These are phyloP conservation scores for Galeopsis tetrahit DNA, from an alignment of 257 asterid species.

Conservation along the genomic window DNA sequence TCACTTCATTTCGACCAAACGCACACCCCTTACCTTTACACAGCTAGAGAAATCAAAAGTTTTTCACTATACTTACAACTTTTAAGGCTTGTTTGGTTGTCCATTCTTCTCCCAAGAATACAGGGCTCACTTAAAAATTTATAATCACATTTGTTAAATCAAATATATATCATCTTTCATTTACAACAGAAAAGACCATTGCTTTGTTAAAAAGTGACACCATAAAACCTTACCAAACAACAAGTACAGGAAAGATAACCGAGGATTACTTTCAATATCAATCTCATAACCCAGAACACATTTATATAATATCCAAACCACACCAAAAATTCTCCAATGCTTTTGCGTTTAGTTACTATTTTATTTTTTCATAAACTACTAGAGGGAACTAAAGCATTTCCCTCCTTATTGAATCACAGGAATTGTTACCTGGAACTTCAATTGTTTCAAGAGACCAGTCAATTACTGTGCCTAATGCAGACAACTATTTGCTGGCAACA, in stretches of 20 bases:
- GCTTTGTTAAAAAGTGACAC: not conserved
- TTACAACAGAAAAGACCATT: not conserved
- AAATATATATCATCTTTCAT: not conserved
- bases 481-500: not conserved
- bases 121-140: not conserved
- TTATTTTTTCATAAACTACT: not conserved
- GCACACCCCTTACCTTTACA: not conserved
- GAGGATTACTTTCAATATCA: conserved; percentile 1
- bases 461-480: not conserved
- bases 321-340: not conserved
- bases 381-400: not conserved
- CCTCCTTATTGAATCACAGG: not conserved
- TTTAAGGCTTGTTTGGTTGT: not conserved
- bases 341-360: not conserved
- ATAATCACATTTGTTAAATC: not conserved
- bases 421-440: not conserved
- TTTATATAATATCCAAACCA: not conserved
- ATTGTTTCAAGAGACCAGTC: conserved; percentile 9
- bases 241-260: not conserved
- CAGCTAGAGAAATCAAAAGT: not conserved
- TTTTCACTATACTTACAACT: not conserved
- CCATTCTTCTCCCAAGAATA: not conserved
- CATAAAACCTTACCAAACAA: conserved; percentile 17
- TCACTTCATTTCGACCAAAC: not conserved
- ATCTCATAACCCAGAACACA: conserved; percentile 11